phyloP scores from a whole-genome alignment of 2,329 filamentous ascomycete species.

The Aspergillus sergii region DNA sequence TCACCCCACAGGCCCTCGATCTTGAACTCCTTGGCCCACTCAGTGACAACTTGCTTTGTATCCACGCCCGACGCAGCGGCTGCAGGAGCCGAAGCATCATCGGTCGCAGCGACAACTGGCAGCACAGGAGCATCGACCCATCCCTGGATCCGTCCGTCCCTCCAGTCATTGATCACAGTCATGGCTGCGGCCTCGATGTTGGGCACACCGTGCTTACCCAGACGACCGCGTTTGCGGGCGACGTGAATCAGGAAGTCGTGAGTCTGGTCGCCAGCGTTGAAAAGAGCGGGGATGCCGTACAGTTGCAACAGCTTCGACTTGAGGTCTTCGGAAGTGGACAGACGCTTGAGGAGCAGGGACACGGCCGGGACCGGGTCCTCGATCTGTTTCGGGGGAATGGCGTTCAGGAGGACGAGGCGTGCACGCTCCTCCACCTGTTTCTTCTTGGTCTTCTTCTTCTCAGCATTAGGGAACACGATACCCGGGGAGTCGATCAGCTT shows the following conservation, averaged over 20 bases:
- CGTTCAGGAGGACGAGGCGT: conserved; percentile 83
- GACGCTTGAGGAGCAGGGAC: conserved; percentile 75
- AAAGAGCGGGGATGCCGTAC: conserved; percentile 81
- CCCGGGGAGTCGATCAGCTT: conserved; percentile 92
- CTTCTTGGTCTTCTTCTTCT: conserved; percentile 60
- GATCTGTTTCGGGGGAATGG: conserved; percentile 90
- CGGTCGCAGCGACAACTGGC: conserved; percentile 53
- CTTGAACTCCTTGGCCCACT: conserved; percentile 95
- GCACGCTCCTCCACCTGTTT: conserved; percentile 74
- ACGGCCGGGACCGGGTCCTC: conserved; percentile 89
- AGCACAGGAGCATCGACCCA: conserved; percentile 80
- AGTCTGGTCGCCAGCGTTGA: conserved; percentile 74
- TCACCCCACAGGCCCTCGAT: conserved; percentile 90
- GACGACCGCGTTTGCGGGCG: conserved; percentile 84
- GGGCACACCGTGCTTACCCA: conserved; percentile 86
- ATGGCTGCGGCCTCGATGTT: conserved; percentile 87
- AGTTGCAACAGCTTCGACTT: conserved; percentile 77
- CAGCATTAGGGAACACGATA: conserved; percentile 81
- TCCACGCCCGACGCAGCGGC: conserved; percentile 58
- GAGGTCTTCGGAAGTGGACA: conserved; percentile 72
- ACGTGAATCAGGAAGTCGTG: conserved; percentile 95
- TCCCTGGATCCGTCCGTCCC: conserved; percentile 90
- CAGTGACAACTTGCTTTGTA: conserved; percentile 80
- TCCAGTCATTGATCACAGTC: conserved; percentile 94
- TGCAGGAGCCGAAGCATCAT: conserved; percentile 30